Evolutionary conservation across 306 rosid species (phyloP).

Genomic region (Quercus variabilis): DNA sequence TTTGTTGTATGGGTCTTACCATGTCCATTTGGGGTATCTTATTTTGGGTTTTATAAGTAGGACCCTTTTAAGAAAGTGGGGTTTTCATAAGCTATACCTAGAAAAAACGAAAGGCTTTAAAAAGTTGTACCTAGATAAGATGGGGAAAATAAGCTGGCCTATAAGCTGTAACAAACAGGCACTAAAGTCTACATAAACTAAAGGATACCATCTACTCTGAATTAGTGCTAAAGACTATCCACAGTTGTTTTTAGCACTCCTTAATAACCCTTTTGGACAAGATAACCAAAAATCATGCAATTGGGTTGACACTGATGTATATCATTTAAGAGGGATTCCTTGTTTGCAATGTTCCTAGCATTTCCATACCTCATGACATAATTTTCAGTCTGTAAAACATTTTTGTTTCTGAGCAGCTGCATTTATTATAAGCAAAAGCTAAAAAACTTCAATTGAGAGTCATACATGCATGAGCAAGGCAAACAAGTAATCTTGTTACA

Average conservation of each 20-base stretch:
- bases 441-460: not conserved
- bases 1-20: too few relatives aligned
- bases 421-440: not conserved
- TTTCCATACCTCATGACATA: not conserved
- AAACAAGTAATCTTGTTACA: not conserved
- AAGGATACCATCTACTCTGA: not conserved
- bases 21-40: too few relatives aligned
- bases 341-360: not conserved
- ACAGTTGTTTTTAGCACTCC: not conserved
- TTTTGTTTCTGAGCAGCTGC: not conserved
- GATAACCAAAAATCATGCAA: not conserved
- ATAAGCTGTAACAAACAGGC: too few relatives aligned
- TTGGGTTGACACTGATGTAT: not conserved
- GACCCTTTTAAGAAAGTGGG: too few relatives aligned
- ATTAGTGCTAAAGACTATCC: not conserved
- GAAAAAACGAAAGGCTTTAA: too few relatives aligned
- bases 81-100: too few relatives aligned
- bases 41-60: too few relatives aligned
- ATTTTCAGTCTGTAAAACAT: not conserved
- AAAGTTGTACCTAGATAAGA: too few relatives aligned
- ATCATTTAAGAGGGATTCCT: not conserved
- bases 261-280: not conserved
- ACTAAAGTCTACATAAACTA: not conserved
- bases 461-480: constrained; percentile 44
- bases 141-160: too few relatives aligned